Base-by-base conservation (phyloP, 192 early-diverging fungal genomes). In the Coemansia reversa region DNA sequence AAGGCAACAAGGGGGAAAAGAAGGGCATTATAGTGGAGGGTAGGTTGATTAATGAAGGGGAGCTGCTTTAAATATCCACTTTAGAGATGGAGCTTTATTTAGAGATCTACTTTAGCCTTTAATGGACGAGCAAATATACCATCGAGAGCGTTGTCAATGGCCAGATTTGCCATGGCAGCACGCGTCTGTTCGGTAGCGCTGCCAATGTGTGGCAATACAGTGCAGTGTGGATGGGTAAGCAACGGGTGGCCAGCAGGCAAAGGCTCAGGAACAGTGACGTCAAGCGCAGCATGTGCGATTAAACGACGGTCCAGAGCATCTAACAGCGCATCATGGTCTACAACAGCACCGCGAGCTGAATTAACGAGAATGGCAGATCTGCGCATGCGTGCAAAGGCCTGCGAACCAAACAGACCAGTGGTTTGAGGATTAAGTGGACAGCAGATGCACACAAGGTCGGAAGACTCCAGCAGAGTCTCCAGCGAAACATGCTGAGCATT, bases 191-290 rank as follows among this genome's bases (percentile, higher is more conserved):
- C 70, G 0, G 94, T 94, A 3, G 89, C 91, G 61, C 87, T 90
- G 23, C 88, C 90, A 56, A 94, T 89, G 60, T 96, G 94, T n/a
- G 94, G 94, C 35, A 96, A 66, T 0, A 96, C 83, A 5, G 82
- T 78, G 52, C 86, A 89, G n/a, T 84, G 84, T 14, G 82, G 69
- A 32, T 89, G 82, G 47, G 67, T 50, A 22, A 89, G 70, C 27
- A 94, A 72, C 52, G 81, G 83, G 58, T 90, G 84, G 53, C 88
- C 80, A 0, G 59, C 32, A 7, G 85, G 82, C 47, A 96, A 62
- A 7, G 93, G 94, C 72, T 96, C 94, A 0, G 94, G 94, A 20
- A 86, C 87, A 0, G 90, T 94, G 8, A 94, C 92, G 73, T 96
- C 93, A 55, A 94, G 67, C n/a, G 91, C 94, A 4, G 87, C 91